Percentiles rank a stretch among this genome's conserved stretches.
Evolutionary conservation across 345 rosid species (phyloP).

Genomic region (Sonneratia alba): DNA sequence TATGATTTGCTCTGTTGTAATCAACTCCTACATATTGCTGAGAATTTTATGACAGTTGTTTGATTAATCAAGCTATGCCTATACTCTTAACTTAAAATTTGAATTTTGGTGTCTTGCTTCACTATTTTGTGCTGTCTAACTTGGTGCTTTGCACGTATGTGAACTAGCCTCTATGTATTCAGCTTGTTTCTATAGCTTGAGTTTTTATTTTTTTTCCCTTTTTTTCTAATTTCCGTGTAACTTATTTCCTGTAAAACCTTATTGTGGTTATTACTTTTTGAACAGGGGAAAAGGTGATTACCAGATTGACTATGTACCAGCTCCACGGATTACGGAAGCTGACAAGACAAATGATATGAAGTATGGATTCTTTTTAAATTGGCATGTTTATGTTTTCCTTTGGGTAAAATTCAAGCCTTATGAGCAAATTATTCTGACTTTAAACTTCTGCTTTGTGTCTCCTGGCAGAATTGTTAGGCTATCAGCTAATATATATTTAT

Average conservation of each 20-base stretch:
- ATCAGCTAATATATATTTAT: neutral
- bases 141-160: neutral
- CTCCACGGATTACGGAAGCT: conserved; percentile 87
- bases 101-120: neutral
- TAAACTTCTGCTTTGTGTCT: neutral
- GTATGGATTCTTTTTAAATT: conserved; percentile 27
- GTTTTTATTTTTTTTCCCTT: neutral
- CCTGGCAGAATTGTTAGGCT: neutral
- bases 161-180: neutral
- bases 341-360: conserved; percentile 74
- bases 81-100: neutral
- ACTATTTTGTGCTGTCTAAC: neutral
- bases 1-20: neutral
- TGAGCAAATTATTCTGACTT: neutral
- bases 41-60: neutral
- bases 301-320: conserved; percentile 85
- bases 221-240: neutral
- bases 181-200: neutral
- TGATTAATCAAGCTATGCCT: neutral
- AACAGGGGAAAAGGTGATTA: conserved; percentile 85
- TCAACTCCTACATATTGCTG: neutral
- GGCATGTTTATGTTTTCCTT: neutral
- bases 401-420: neutral
- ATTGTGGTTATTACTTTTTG: neutral
- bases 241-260: neutral